phyloP scores from a whole-genome alignment of 352 stramenopile species.

The Globisporangium cederbergense region DNA sequence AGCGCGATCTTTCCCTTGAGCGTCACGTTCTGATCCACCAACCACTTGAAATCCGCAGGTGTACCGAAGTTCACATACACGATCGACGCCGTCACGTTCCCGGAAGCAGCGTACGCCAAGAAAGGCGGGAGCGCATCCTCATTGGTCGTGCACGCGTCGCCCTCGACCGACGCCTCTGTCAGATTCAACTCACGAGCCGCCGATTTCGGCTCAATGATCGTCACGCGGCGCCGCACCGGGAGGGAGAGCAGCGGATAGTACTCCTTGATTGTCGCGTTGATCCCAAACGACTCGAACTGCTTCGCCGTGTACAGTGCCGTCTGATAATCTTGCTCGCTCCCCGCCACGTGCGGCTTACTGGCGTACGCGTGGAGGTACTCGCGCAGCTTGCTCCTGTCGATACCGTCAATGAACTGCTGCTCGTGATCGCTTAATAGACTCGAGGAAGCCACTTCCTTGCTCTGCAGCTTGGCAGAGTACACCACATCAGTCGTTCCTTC shows the following conservation, averaged over 20 bases:
- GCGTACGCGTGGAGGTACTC: slow-evolving; percentile 17
- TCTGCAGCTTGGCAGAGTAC: slow-evolving; percentile 38
- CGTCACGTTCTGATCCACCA: slow-evolving; percentile 62
- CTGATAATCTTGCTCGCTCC: slow-evolving; percentile 52
- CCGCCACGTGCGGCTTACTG: slow-evolving; percentile 37
- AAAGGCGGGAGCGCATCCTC: slow-evolving; percentile 61
- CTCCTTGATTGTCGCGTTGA: slow-evolving; percentile 59
- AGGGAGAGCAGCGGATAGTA: slow-evolving; percentile 78
- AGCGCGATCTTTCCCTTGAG: slow-evolving; percentile 83
- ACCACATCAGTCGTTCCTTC: slow-evolving; percentile 4
- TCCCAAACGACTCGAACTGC: slow-evolving; percentile 55
- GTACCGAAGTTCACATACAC: slow-evolving; percentile 89
- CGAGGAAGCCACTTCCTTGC: slow-evolving; percentile 24
- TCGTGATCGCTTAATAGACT: slow-evolving; percentile 27
- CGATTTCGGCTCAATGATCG: slow-evolving; percentile 35
- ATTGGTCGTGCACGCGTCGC: slow-evolving; percentile 62
- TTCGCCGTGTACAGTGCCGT: slow-evolving; percentile 56
- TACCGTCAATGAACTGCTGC: slow-evolving; percentile 18
- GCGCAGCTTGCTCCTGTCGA: slow-evolving; percentile 11
- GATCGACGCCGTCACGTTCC: slow-evolving; percentile 58
- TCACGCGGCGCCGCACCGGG: slow-evolving; percentile 38
- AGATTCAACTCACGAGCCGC: slow-evolving; percentile 40
- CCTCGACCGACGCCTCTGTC: slow-evolving; percentile 52
- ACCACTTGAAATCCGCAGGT: slow-evolving; percentile 76
- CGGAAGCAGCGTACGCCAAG: slow-evolving; percentile 77